Percentiles rank a stretch among this genome's conserved stretches.
phyloP scores from a whole-genome alignment of 2,329 filamentous ascomycete species.

The Alternaria postmessia region DNA sequence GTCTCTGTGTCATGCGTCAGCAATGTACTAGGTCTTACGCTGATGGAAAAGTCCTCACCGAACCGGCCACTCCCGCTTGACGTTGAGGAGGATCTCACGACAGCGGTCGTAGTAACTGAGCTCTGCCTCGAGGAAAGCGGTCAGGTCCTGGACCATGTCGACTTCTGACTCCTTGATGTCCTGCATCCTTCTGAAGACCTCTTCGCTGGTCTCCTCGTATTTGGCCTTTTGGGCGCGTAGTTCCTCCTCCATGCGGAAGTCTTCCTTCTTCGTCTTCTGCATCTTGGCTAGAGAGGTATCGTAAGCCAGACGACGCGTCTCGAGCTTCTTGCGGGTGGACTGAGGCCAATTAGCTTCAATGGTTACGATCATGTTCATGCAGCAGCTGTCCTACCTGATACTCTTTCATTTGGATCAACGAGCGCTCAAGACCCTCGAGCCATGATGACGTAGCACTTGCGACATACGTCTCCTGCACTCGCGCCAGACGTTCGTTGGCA shows the following conservation, averaged over 20 bases:
- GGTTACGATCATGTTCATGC: not conserved
- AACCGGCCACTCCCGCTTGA: slow-evolving; percentile 74
- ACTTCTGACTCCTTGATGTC: slow-evolving; percentile 92
- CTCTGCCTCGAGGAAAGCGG: slow-evolving; percentile 84
- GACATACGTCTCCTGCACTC: slow-evolving; percentile 84
- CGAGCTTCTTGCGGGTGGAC: slow-evolving; percentile 91
- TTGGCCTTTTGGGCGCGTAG: slow-evolving; percentile 90
- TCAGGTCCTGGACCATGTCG: slow-evolving; percentile 82
- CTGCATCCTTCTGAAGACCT: slow-evolving; percentile 90
- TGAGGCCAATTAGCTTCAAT: slow-evolving; percentile 43
- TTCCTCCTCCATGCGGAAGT: slow-evolving; percentile 93
- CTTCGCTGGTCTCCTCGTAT: slow-evolving; percentile 94
- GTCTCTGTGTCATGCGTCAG: slow-evolving; percentile 38
- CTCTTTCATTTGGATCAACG: slow-evolving; percentile 94
- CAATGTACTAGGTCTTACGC: slow-evolving; percentile 2
- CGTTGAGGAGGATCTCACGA: slow-evolving; percentile 77
- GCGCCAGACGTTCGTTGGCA: slow-evolving; percentile 85
- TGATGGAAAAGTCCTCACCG: slow-evolving; percentile 54
- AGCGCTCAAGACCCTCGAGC: slow-evolving; percentile 91
- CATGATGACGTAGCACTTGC: slow-evolving; percentile 80
- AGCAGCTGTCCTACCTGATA: slow-evolving; percentile 74
- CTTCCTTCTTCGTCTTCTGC: slow-evolving; percentile 92
- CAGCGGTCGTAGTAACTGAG: slow-evolving; percentile 91
- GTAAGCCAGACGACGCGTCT: slow-evolving; percentile 86
- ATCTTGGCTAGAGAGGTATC: slow-evolving; percentile 89